Base-by-base conservation (phyloP, 805 yeast genomes). In the Blastobotrys peoriensis region DNA sequence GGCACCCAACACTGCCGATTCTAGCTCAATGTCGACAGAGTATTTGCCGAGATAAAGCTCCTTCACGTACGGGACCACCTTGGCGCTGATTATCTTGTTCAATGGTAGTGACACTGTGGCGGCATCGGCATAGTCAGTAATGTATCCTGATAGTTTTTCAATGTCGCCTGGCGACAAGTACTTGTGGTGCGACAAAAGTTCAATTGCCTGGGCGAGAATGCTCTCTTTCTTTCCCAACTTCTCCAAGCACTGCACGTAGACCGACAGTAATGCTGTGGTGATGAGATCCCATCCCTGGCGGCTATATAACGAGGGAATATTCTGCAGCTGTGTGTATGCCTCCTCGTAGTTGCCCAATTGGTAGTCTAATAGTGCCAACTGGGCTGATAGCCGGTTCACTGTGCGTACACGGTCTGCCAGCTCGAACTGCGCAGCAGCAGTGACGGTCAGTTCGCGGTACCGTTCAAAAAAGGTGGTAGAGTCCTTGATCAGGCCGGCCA, bases 211-310 rank as follows among this genome's bases (percentile, higher is more conserved):
- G 3, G 51, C 57, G 19, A 67, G 49, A 13, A 58, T 56, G 8
- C 58, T 54, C 2, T 53, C 40, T 43, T 18, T 20, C 27, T 40
- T 40, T 3, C 52, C 44, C 18, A 62, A 55, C 33, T 47, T 53
- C 52, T 37, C 53, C 30, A 88, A 68, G 54, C 95, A 86, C 33
- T 78, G 78, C 22, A 85, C 71, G 57, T 81, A 87, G 1, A 81
- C 67, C 52, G 77, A 78, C 33, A 86, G 68, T 15, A 91, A 63
- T n/a, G 73, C 64, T 4, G 78, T 71, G 1, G 94, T 85, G 57
- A 87, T 76, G 37, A 67, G 62, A 41, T 75, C 75, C 97, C 97
- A 89, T 1, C 88, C 86, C 38, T 80, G 76, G 16, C 71, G 63
- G 5, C 75, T 71, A 56, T 84, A 88, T 44, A 78, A 78, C 33